Evolutionary conservation across 495 filamentous ascomycete genomes (phyloP).

Genomic region (Trichoderma orchidacearum): DNA sequence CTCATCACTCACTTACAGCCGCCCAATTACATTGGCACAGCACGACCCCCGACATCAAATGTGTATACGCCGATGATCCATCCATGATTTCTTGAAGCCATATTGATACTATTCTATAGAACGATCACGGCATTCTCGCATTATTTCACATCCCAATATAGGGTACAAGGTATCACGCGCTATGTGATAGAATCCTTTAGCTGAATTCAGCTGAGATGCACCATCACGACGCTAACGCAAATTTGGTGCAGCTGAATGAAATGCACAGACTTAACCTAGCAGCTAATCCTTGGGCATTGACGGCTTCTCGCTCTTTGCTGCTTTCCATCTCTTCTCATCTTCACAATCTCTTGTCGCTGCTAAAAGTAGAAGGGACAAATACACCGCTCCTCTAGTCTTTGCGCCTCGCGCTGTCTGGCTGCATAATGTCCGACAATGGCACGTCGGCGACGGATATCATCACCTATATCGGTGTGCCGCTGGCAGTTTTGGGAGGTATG

Average conservation of each 20-base stretch:
- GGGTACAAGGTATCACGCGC: too few species aligned
- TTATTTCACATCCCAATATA: too few species aligned
- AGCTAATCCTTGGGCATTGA: not conserved
- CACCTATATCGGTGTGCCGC: constrained; percentile 45
- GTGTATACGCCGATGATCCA: too few species aligned
- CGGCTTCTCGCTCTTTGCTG: not conserved
- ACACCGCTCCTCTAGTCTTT: not conserved
- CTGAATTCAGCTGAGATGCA: not conserved
- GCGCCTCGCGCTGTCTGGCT: not conserved
- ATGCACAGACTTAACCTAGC: not conserved
- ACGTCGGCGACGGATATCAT: constrained; percentile 25
- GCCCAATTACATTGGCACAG: too few species aligned
- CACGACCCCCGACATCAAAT: too few species aligned
- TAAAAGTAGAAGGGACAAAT: too few species aligned
- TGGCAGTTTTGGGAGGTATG: constrained; percentile 42
- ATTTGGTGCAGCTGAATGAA: not conserved
- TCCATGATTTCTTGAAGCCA: too few species aligned
- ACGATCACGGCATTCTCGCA: too few species aligned
- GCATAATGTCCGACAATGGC: constrained; percentile 7
- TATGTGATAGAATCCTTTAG: not conserved
- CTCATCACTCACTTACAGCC: too few species aligned
- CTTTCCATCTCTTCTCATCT: not conserved
- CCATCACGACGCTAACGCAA: not conserved
- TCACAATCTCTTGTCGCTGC: not conserved
- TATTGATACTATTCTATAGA: too few species aligned